phyloP scores from a whole-genome alignment of 257 asterid genomes.

The Ilex aquifolium region DNA sequence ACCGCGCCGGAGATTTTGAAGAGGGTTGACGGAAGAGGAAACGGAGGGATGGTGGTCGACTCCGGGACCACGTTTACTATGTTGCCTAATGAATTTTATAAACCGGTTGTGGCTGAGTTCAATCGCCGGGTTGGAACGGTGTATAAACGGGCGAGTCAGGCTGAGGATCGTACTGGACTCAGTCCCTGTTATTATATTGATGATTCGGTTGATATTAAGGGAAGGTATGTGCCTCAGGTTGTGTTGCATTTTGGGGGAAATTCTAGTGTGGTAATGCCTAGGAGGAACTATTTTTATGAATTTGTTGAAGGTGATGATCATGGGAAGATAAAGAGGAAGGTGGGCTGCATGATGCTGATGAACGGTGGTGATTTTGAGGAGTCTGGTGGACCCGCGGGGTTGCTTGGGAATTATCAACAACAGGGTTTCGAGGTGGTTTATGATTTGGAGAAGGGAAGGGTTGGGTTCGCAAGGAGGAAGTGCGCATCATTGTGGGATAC shows the following conservation, averaged over 20 bases:
- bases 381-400: conserved; percentile 81
- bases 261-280: conserved; percentile 80
- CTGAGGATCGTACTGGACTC: conserved; percentile 69
- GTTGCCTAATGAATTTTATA: conserved; percentile 57
- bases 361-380: conserved; percentile 78
- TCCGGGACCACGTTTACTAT: conserved; percentile 92
- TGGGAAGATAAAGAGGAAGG: conserved; percentile 30
- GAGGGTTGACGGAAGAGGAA: conserved; percentile 56
- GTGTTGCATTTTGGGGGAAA: conserved; percentile 65
- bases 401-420: conserved; percentile 89
- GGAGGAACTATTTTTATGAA: conserved; percentile 69
- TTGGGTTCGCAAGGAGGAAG: conserved; percentile 79
- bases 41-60: conserved; percentile 98
- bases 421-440: conserved; percentile 97
- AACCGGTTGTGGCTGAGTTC: conserved; percentile 43
- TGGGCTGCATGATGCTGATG: conserved; percentile 85
- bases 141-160: conserved; percentile 39
- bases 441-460: conserved; percentile 64
- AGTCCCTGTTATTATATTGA: conserved; percentile 65
- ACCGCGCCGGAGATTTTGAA: conserved; percentile 48
- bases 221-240: conserved; percentile 39
- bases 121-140: conserved; percentile 30
- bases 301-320: conserved; percentile 43
- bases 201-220: conserved; percentile 5
- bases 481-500: conserved; percentile 84